phyloP scores from a whole-genome alignment of 2,329 filamentous ascomycete genomes.

The Neonectria neomacrospora region DNA sequence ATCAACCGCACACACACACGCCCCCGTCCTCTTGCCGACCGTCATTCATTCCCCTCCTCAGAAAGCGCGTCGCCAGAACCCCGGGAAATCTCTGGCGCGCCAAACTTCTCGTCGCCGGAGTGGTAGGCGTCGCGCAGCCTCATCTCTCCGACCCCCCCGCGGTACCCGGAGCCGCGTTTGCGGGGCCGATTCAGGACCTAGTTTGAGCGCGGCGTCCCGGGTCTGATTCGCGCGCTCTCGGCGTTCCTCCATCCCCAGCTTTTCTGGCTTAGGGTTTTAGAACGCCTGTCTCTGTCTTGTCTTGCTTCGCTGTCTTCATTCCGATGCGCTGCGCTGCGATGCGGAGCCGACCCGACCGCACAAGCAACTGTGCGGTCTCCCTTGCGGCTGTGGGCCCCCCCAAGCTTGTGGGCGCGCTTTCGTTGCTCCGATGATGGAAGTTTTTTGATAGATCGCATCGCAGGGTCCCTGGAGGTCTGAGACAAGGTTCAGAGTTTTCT shows the following conservation, averaged over 20 bases:
- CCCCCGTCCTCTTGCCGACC: neutral
- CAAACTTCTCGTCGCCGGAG: neutral
- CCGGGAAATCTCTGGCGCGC: conserved; percentile 5
- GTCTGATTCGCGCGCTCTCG: conserved; percentile 1
- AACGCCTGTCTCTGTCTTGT: neutral
- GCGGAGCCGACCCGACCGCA: conserved; percentile 21
- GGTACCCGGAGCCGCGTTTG: conserved; percentile 23
- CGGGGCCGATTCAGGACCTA: conserved; percentile 11
- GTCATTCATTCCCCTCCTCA: neutral
- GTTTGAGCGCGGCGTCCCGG: neutral
- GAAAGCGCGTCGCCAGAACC: neutral
- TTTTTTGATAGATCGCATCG: conserved; percentile 15
- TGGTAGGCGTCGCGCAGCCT: neutral
- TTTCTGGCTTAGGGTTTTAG: conserved; percentile 5
- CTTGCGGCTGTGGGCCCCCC: neutral
- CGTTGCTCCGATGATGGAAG: conserved; percentile 10
- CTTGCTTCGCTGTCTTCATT: conserved; percentile 7
- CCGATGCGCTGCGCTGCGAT: conserved; percentile 1
- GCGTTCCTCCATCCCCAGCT: conserved; percentile 3
- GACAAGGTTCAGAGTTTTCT: conserved; percentile 8
- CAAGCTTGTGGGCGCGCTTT: conserved; percentile 1
- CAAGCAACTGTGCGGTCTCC: neutral
- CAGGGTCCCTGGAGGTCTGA: neutral
- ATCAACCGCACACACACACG: neutral
- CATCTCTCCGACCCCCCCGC: conserved; percentile 15